Evolutionary conservation across 2,329 filamentous ascomycete genomes (phyloP), one percentile per base, ranked within the genome.

Genomic region (Fusarium illudens): DNA sequence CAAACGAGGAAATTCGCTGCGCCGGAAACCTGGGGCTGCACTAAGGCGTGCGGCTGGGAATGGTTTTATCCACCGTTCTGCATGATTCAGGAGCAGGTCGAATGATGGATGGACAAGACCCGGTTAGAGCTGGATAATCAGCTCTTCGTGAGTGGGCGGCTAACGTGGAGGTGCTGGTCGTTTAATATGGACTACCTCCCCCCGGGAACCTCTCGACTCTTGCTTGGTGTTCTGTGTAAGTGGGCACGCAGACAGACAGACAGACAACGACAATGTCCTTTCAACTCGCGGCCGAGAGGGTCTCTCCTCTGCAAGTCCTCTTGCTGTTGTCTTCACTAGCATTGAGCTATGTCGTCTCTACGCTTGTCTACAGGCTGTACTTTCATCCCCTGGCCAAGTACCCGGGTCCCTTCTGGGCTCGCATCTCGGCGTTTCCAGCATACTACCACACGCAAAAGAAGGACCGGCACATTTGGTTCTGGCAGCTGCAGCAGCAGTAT

Each of bases 371-470:
- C 29, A 62, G 66, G 6, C 42, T 69, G 33, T 84, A 84, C 75
- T 84, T 86, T 52, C 84, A 87, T 62, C 84, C 85, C 11, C 75
- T 88, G 5, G 74, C 80, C 17, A 78, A 79, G 30, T 87, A 86
- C 64, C 85, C 85, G 0, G 86, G 86, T 4, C 83, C 84, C 1
- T 87, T 87, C 68, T 86, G 83, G 82, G 84, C 78, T 25, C 81
- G 79, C 53, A 82, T 87, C 15, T 69, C 67, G 7, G 67, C 60
- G n/a, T 61, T 67, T 6, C 68, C 68, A 20, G 58, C 68, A 6
- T 67, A 68, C 19, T 61, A 52, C n/a, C 71, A 73, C 33, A 70
- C 70, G 0, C 42, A 37, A 25, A 69, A 59, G 13, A 54, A 62
- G 6, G 58, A 72, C 42, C 62, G 70, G 10, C 70, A 73, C 20